These are phyloP conservation scores for Ganoderma leucocontextum DNA, from an alignment of 1,284 basidiomycete genomes.

Conservation along the genomic window DNA sequence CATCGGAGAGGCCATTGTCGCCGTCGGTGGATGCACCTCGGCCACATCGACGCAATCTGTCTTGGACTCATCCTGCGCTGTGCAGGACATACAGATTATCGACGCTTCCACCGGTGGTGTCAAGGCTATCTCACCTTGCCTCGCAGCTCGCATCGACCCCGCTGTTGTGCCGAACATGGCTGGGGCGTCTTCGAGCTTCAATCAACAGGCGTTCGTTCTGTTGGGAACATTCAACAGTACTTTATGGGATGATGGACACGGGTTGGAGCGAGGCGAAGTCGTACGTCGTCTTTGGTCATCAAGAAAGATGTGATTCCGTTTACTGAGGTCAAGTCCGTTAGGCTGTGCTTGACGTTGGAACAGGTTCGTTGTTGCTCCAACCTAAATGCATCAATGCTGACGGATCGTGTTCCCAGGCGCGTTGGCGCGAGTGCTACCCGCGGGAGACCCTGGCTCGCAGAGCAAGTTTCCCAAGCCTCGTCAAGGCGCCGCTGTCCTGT, in stretches of 20 bases:
- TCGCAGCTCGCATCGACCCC: conserved; percentile 73
- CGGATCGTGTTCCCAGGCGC: conserved; percentile 47
- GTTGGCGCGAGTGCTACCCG: conserved; percentile 79
- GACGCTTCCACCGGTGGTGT: conserved; percentile 49
- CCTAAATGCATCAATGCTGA: not conserved
- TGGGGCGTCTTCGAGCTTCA: conserved; percentile 59
- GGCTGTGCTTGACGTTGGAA: conserved; percentile 67
- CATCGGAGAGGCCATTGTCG: conserved; percentile 49
- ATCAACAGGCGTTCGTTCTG: conserved; percentile 71
- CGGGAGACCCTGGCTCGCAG: conserved; percentile 67
- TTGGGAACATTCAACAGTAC: conserved; percentile 70
- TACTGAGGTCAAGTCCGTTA: conserved; percentile 35
- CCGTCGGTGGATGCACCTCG: conserved; percentile 65
- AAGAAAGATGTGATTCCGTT: not conserved
- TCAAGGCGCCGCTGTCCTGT: conserved; percentile 72
- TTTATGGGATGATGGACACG: conserved; percentile 70
- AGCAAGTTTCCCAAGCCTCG: conserved; percentile 67
- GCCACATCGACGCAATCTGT: conserved; percentile 37
- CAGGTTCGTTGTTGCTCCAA: conserved; percentile 33
- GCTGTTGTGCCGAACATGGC: conserved; percentile 70
- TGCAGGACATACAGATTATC: conserved; percentile 63
- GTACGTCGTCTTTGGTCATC: conserved; percentile 48
- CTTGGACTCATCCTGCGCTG: conserved; percentile 59
- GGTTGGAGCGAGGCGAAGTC: conserved; percentile 71
- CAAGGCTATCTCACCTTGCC: conserved; percentile 58